Percentiles rank a stretch among this genome's conserved stretches.
Conservation (phyloP, 768 basidiomycete species). For the Lentinula sp. region DNA sequence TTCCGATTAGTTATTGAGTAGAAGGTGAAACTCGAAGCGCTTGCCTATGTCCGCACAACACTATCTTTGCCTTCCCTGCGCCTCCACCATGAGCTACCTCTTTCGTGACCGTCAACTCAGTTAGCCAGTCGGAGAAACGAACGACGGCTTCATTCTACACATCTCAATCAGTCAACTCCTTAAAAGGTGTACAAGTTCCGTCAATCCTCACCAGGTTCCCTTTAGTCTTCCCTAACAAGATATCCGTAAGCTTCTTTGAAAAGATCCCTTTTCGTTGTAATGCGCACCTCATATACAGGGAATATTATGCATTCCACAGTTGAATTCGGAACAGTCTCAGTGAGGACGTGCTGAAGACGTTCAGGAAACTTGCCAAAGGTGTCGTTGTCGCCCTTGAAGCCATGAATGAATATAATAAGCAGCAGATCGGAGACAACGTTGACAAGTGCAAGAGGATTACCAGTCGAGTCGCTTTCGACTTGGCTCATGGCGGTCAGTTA, state of each 20-base stretch:
- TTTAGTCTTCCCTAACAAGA: slow-evolving; percentile 54
- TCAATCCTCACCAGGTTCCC: slow-evolving; percentile 68
- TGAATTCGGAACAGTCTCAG: slow-evolving; percentile 52
- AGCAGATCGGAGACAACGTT: slow-evolving; percentile 32
- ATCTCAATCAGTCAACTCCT: not conserved
- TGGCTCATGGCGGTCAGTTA: not conserved
- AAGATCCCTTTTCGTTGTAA: not conserved
- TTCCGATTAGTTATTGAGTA: not conserved
- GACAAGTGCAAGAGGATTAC: not conserved
- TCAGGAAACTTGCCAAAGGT: slow-evolving; percentile 78
- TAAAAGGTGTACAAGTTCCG: slow-evolving; percentile 7
- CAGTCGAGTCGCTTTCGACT: not conserved
- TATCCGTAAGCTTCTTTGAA: not conserved
- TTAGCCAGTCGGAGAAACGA: slow-evolving; percentile 89
- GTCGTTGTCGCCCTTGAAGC: slow-evolving; percentile 57
- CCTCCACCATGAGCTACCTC: slow-evolving; percentile 75
- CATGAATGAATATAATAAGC: slow-evolving; percentile 75
- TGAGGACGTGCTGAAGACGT: slow-evolving; percentile 69
- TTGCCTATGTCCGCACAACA: slow-evolving; percentile 87
- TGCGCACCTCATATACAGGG: slow-evolving; percentile 78
- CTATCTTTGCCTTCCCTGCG: slow-evolving; percentile 74
- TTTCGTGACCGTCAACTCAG: slow-evolving; percentile 77
- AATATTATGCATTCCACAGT: slow-evolving; percentile 74
- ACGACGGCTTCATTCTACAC: slow-evolving; percentile 71
- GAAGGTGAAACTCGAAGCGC: slow-evolving; percentile 7